These are phyloP conservation scores for Exophiala alcalophila DNA, from an alignment of 2,329 filamentous ascomycete species.

Conservation along the genomic window DNA sequence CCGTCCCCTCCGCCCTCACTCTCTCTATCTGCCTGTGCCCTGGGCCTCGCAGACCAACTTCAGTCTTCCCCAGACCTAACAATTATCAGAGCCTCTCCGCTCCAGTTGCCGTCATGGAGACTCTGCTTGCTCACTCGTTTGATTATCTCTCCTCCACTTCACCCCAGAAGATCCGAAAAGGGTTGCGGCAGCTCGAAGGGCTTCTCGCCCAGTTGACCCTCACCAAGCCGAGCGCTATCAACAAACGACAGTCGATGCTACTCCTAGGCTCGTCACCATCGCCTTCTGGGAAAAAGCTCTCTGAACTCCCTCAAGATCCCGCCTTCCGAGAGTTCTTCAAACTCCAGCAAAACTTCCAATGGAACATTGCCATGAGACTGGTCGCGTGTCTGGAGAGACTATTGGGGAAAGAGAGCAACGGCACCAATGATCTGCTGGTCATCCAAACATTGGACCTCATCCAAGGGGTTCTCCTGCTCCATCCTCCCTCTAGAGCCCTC, in stretches of 20 bases:
- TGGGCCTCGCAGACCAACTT: background rate
- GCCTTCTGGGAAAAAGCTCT: conserved; percentile 59
- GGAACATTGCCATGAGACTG: conserved; percentile 87
- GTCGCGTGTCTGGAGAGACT: conserved; percentile 82
- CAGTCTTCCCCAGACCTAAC: background rate
- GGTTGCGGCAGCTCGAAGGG: conserved; percentile 88
- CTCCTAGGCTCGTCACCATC: conserved; percentile 40
- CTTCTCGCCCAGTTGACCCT: conserved; percentile 93
- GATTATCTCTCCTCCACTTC: conserved; percentile 95
- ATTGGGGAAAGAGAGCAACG: conserved; percentile 75
- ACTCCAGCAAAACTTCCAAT: conserved; percentile 94
- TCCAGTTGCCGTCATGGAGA: conserved; percentile 66
- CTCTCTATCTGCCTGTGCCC: background rate
- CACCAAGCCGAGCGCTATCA: conserved; percentile 47
- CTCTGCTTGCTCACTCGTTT: conserved; percentile 86
- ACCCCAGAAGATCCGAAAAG: conserved; percentile 84
- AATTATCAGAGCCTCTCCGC: background rate
- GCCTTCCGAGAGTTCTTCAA: conserved; percentile 96
- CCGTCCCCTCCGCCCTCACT: background rate
- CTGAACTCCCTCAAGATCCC: conserved; percentile 72
- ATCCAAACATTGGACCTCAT: conserved; percentile 83
- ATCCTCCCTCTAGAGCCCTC: conserved; percentile 81
- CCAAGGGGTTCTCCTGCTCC: conserved; percentile 81
- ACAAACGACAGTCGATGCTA: conserved; percentile 44
- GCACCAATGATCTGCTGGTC: conserved; percentile 83